Percentiles rank a stretch among this genome's conserved stretches.
Evolutionary conservation across 176 grass and related monocot genomes (phyloP).

Genomic region (Chrysopogon serrulatus): DNA sequence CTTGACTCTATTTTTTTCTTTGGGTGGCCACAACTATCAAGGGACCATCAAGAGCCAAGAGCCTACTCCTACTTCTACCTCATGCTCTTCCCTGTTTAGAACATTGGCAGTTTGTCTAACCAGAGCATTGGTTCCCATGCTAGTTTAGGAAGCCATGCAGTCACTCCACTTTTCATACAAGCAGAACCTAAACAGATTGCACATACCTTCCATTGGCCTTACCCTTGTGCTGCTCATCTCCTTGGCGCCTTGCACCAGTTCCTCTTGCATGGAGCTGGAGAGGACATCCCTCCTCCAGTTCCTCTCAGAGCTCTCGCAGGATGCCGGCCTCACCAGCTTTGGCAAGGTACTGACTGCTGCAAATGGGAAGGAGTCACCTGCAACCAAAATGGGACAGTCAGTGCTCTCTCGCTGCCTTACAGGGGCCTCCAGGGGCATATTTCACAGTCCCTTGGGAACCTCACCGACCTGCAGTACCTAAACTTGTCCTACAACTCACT

Average conservation of each 20-base stretch:
- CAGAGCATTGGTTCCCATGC: not conserved
- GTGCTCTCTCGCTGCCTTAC: not conserved
- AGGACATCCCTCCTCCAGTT: conserved; percentile 34
- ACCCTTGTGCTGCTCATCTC: not conserved
- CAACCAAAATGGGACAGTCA: not conserved
- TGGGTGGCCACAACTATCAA: not conserved
- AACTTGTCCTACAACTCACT: conserved; percentile 37
- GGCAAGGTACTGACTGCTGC: conserved; percentile 35
- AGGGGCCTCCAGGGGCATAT: conserved; percentile 22
- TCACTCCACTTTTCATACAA: conserved; percentile 11
- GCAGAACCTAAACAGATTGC: not conserved
- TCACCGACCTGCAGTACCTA: conserved; percentile 10
- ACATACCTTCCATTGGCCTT: not conserved
- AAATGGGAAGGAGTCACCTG: conserved; percentile 35
- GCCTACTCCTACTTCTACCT: not conserved
- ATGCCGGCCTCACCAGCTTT: not conserved
- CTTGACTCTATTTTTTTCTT: not conserved
- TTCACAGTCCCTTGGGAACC: conserved; percentile 12
- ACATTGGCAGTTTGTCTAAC: not conserved
- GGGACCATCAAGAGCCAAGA: not conserved
- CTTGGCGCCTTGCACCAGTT: not conserved
- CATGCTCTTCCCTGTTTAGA: not conserved
- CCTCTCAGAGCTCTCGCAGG: not conserved
- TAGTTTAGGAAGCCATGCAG: conserved; percentile 7
- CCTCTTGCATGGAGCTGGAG: conserved; percentile 32